These are phyloP conservation scores for Emergomyces orientalis DNA, from an alignment of 2,329 filamentous ascomycete species.

Conservation along the genomic window DNA sequence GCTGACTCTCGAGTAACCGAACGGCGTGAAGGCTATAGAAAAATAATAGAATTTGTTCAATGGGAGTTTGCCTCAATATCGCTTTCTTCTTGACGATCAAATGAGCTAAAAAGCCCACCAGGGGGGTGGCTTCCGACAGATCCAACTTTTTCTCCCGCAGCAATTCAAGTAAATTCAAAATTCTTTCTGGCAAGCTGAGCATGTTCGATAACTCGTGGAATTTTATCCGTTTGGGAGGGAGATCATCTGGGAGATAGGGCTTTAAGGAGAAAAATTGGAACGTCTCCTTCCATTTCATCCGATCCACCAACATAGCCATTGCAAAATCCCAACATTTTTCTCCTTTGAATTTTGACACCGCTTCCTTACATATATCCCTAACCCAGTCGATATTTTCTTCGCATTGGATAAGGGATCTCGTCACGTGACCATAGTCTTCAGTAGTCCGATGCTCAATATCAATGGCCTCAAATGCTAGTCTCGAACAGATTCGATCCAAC, in stretches of 20 bases:
- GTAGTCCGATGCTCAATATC: slow-evolving; percentile 28
- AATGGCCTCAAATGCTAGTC: slow-evolving; percentile 40
- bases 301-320: slow-evolving; percentile 26
- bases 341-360: slow-evolving; percentile 22
- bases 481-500: slow-evolving; percentile 35
- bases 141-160: not conserved
- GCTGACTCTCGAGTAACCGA: slow-evolving; percentile 17
- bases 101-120: slow-evolving; percentile 22
- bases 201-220: slow-evolving; percentile 7
- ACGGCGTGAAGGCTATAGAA: slow-evolving; percentile 21
- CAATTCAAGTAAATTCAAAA: slow-evolving; percentile 1
- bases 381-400: slow-evolving; percentile 32
- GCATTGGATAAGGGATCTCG: slow-evolving; percentile 36
- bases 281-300: slow-evolving; percentile 26
- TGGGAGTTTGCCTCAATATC: slow-evolving; percentile 22
- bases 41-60: slow-evolving; percentile 25
- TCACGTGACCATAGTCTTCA: slow-evolving; percentile 38
- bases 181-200: slow-evolving; percentile 12
- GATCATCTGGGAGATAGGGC: slow-evolving; percentile 12
- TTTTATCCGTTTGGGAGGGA: not conserved
- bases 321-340: slow-evolving; percentile 24
- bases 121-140: not conserved
- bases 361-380: slow-evolving; percentile 35
- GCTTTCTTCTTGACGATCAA: slow-evolving; percentile 21
- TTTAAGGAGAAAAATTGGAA: slow-evolving; percentile 25